Percentiles rank a stretch among this genome's conserved stretches.
Evolutionary conservation across 2,329 filamentous ascomycete species (phyloP).

Genomic region (Aureobasidium sp.): DNA sequence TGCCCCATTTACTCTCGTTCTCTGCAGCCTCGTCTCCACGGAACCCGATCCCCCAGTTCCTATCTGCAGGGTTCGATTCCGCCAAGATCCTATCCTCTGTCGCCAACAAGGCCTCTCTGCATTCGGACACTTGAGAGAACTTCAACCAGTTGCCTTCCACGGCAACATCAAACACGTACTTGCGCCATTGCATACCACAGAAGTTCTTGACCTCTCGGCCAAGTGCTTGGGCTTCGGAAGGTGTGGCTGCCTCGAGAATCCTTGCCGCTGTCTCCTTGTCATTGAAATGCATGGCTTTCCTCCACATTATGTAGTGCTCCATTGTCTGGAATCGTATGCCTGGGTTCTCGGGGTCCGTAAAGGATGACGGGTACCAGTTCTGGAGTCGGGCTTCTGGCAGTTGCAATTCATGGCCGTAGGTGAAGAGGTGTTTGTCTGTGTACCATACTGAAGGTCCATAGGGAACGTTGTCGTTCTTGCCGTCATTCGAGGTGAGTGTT

Average conservation of each 20-base stretch:
- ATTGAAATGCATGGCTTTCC: conserved; percentile 30
- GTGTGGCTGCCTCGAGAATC: conserved; percentile 23
- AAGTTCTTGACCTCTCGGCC: conserved; percentile 30
- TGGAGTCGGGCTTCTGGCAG: conserved; percentile 21
- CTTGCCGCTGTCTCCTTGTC: conserved; percentile 24
- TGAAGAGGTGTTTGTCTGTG: conserved; percentile 22
- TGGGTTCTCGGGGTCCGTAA: conserved; percentile 16
- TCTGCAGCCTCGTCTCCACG: conserved; percentile 26
- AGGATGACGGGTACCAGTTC: conserved; percentile 23
- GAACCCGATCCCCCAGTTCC: conserved; percentile 32
- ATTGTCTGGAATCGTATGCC: conserved; percentile 19
- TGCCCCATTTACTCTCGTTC: conserved; percentile 27
- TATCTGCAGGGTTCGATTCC: conserved; percentile 32
- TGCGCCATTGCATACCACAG: conserved; percentile 25
- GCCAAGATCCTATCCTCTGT: conserved; percentile 28
- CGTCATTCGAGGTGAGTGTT: conserved; percentile 4
- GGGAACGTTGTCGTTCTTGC: background rate
- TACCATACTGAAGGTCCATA: conserved; percentile 13
- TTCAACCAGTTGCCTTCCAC: conserved; percentile 30
- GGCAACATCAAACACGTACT: conserved; percentile 25
- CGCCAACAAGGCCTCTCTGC: conserved; percentile 24
- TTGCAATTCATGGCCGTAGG: conserved; percentile 21
- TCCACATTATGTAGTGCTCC: conserved; percentile 32
- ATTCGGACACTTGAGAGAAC: conserved; percentile 27
- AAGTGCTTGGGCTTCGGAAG: conserved; percentile 25